A percentile compares a stretch with the other conserved stretches of the same genome.
phyloP scores from a whole-genome alignment of 2,329 filamentous ascomycete genomes.

The Blastomyces parvus region DNA sequence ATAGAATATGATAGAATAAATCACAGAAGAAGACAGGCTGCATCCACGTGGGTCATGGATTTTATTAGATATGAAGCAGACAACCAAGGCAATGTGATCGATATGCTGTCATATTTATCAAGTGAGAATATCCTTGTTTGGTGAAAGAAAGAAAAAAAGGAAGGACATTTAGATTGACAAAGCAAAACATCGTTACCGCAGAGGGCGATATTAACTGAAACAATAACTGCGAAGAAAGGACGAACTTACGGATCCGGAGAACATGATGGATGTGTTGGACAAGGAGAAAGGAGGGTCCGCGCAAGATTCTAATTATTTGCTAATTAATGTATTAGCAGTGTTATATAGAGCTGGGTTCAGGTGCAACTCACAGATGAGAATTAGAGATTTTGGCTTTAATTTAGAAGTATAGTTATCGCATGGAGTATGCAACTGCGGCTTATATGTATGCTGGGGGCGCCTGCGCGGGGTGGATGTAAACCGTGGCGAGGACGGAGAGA shows the following conservation, averaged over 20 bases:
- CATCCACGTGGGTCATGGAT: background rate
- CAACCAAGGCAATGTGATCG: background rate
- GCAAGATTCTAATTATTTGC: background rate
- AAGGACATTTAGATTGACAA: background rate
- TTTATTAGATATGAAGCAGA: background rate
- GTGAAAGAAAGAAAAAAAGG: background rate
- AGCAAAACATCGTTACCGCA: background rate
- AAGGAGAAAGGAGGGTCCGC: too few relatives aligned
- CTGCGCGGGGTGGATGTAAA: background rate
- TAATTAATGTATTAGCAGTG: background rate
- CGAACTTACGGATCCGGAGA: constrained; percentile 26
- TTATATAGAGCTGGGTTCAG: background rate
- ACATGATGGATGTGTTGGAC: constrained; percentile 24
- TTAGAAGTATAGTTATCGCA: background rate
- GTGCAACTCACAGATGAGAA: background rate
- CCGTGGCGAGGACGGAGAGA: background rate
- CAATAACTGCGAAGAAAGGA: background rate
- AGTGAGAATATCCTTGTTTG: background rate
- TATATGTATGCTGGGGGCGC: background rate
- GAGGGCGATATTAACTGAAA: background rate
- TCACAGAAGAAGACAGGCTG: background rate
- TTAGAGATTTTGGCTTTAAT: background rate
- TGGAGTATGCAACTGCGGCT: background rate
- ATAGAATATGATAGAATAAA: background rate
- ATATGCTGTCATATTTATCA: background rate